Conservation (phyloP, 1,284 basidiomycete species). For the Boletus sp. region DNA sequence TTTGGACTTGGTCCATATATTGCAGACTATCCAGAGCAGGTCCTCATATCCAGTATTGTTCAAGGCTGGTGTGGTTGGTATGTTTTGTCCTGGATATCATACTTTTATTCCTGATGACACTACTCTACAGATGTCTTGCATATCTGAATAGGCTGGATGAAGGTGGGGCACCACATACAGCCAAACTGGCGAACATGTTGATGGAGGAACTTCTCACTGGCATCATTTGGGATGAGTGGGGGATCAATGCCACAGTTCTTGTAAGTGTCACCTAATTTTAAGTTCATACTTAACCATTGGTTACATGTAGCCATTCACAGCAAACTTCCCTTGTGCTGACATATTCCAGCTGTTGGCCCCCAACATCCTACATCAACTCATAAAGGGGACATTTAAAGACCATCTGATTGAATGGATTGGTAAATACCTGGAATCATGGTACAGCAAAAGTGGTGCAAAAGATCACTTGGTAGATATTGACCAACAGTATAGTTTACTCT, state of each 20-base stretch:
- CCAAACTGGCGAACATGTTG: too few relatives aligned
- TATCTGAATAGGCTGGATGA: conserved; percentile 1
- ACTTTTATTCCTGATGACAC: background rate
- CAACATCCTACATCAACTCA: conserved; percentile 19
- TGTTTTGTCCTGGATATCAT: background rate
- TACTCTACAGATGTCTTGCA: conserved; percentile 5
- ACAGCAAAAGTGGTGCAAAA: conserved; percentile 8
- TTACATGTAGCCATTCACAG: conserved; percentile 13
- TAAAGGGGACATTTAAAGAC: conserved; percentile 11
- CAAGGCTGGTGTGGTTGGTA: conserved; percentile 31
- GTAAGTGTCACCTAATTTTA: background rate
- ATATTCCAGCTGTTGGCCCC: conserved; percentile 11
- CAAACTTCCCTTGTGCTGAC: conserved; percentile 17
- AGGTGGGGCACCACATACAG: background rate
- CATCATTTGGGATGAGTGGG: background rate
- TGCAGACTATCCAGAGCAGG: conserved; percentile 31
- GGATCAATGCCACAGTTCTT: background rate
- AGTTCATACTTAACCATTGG: background rate
- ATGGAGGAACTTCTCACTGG: background rate
- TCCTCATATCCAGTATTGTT: conserved; percentile 19
- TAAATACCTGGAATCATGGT: conserved; percentile 6
- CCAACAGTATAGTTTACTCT: too few relatives aligned
- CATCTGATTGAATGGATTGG: conserved; percentile 17
- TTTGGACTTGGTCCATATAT: conserved; percentile 27
- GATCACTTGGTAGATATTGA: conserved; percentile 19